A percentile compares a stretch with the other conserved stretches of the same genome.
phyloP scores from a whole-genome alignment of 2,329 filamentous ascomycete species.

The Lasiodiplodia citricola region DNA sequence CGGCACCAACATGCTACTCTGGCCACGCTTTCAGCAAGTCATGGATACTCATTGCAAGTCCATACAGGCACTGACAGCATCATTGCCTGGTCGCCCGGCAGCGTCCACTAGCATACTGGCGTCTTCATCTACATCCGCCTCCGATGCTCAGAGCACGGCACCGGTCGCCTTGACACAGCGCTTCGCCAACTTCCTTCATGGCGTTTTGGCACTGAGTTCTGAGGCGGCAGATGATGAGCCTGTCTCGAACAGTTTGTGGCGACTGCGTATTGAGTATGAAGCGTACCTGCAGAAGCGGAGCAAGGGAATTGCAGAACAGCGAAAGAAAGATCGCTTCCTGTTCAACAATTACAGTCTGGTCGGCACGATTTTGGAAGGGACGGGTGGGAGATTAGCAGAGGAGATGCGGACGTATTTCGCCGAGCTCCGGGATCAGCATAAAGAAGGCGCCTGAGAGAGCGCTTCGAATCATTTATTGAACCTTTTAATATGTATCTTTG shows the following conservation, averaged over 20 bases:
- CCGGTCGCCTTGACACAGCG: slow-evolving; percentile 92
- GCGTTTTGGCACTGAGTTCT: slow-evolving; percentile 80
- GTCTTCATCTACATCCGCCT: slow-evolving; percentile 54
- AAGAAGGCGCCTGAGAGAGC: slow-evolving; percentile 2
- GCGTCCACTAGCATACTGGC: slow-evolving; percentile 42
- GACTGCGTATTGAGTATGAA: slow-evolving; percentile 82
- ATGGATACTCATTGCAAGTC: slow-evolving; percentile 95
- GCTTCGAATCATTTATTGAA: neutral
- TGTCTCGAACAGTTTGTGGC: slow-evolving; percentile 77
- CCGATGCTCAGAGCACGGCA: slow-evolving; percentile 72
- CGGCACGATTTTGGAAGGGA: slow-evolving; percentile 82
- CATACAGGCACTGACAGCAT: slow-evolving; percentile 64
- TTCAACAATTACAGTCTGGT: slow-evolving; percentile 96
- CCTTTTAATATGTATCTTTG: neutral
- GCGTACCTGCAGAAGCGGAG: slow-evolving; percentile 79
- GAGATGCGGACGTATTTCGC: slow-evolving; percentile 81
- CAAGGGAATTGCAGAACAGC: slow-evolving; percentile 74
- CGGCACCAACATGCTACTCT: slow-evolving; percentile 91
- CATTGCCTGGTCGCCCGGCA: slow-evolving; percentile 44
- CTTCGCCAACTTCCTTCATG: slow-evolving; percentile 92
- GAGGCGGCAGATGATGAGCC: slow-evolving; percentile 95
- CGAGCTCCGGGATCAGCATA: slow-evolving; percentile 52
- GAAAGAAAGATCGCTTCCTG: slow-evolving; percentile 85
- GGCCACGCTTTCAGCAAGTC: slow-evolving; percentile 92
- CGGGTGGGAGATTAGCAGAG: slow-evolving; percentile 71